These are phyloP conservation scores for Leishmania gerbilli DNA, from an alignment of 208 protist genomes.

Conservation along the genomic window DNA sequence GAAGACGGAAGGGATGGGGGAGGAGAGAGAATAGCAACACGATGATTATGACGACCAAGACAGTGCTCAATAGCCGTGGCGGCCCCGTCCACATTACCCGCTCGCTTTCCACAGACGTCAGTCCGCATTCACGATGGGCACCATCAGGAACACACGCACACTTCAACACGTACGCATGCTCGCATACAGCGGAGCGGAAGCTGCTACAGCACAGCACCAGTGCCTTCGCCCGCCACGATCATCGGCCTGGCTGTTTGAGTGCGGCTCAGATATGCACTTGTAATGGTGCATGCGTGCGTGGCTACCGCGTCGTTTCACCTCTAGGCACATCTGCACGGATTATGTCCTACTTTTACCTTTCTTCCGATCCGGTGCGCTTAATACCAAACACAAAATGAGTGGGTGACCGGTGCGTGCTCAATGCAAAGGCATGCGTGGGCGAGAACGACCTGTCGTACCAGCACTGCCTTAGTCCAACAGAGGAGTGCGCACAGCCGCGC, in stretches of 20 bases:
- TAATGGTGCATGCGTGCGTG: background rate
- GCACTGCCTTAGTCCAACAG: background rate
- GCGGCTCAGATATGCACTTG: background rate
- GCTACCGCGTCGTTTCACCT: background rate
- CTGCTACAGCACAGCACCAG: background rate
- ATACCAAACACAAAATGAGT: background rate
- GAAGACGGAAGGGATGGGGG: background rate
- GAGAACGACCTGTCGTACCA: background rate
- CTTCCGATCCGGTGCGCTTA: background rate
- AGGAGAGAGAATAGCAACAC: background rate
- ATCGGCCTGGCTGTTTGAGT: background rate
- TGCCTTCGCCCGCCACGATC: background rate
- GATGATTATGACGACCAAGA: background rate
- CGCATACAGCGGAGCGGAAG: background rate
- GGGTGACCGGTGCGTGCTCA: background rate
- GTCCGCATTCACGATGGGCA: background rate
- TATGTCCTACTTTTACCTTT: no score
- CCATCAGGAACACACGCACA: background rate
- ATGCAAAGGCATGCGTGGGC: background rate
- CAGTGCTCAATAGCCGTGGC: background rate
- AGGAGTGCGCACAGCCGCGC: background rate
- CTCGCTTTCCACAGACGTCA: background rate
- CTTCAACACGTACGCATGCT: background rate
- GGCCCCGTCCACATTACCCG: background rate
- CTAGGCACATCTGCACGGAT: background rate